Evolutionary conservation across 192 early-diverging fungal genomes (phyloP), one percentile per base, ranked within the genome.

Genomic region (Gaertneriomyces sp.): DNA sequence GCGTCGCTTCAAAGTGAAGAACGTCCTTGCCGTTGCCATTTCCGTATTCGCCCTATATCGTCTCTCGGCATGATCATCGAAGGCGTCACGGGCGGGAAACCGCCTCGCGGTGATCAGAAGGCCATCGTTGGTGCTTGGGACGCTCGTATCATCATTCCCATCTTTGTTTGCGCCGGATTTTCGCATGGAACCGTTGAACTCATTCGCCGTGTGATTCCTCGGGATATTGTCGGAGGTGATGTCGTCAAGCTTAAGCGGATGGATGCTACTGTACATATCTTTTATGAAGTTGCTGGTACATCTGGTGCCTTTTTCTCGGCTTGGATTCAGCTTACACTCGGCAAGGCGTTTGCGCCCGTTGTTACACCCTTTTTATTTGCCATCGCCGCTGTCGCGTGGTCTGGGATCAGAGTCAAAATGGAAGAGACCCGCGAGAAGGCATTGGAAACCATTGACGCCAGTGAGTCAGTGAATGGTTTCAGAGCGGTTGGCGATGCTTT

Each of bases 171-270:
- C 16, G 75, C 78, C 51, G 84, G 84, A 45, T 61, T 80, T 55
- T 81, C 73, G 59, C 79, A 79, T 42, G 82, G 82, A 19, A 78
- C 80, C 66, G 71, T 86, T 16, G 84, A 86, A 53, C 69, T 86
- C 11, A 80, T 86, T 25, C 82, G 84, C 11, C 83, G 84, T 63
- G 75, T 85, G 58, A 79, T 84, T 16, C 82, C 82, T 41, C 59
- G 63, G n/a, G 82, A 84, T 62, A 79, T 84, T 52, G 83, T 86
- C 45, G 84, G 84, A 43, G 84, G 82, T 44, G 72, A 86, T 72
- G 76, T 80, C 11, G 52, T 74, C 54, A 86, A 86, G 74, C 76
- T 86, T 60, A 82, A 79, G 71, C 62, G 60, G 42, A 85, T 86
- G 83, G 84, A 86, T 58, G 72, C 76, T 19, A 68, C 60, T 39